Evolutionary conservation across 257 asterid species (phyloP), one percentile per base, ranked within the genome.

Genomic region (Nemophila menziesii): DNA sequence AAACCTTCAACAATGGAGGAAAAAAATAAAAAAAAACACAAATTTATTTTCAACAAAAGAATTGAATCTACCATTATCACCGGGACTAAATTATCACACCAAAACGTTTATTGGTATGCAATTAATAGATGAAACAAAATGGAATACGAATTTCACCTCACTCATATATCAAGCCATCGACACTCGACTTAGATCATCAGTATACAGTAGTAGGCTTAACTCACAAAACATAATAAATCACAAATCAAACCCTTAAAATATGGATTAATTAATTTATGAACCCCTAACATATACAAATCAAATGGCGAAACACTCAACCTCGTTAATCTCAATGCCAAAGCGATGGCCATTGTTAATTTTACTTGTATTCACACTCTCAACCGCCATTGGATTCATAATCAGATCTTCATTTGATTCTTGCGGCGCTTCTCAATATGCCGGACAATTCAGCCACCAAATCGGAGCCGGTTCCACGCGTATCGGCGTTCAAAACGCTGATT

Each of bases 391-490:
- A 16, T 83, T 80, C 72, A 52, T 77, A 72, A 68, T 79, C 44
- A 79, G 84, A 60, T 67, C 89, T 16, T 57, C 81, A 20, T 65
- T 64, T 58, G 78, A 60, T 67, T 70, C 90, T 49, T 79, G 86
- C 62, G 59, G 61, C 59, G 46, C 63, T 13, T 51, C 29, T 1
- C 65, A 49, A 26, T 66, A 54, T 61, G 49, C 53, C 2, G 67
- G 62, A n/a, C 22, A 18, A 23, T 34, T 37, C 41, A 42, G 16
- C 52, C 22, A 53, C 50, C 75, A 58, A 24, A 33, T 67, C 36
- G 70, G 24, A 45, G 20, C 44, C 1, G 16, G n/a, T n/a, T n/a
- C 41, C 66, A 4, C 40, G n/a, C 45, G 21, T 29, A 33, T 46
- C 66, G 22, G 47, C 34, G 21, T 49, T 48, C 20, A 20, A 4